These are phyloP conservation scores for Botrytis deweyae DNA, from an alignment of 2,329 filamentous ascomycete species.

Conservation along the genomic window DNA sequence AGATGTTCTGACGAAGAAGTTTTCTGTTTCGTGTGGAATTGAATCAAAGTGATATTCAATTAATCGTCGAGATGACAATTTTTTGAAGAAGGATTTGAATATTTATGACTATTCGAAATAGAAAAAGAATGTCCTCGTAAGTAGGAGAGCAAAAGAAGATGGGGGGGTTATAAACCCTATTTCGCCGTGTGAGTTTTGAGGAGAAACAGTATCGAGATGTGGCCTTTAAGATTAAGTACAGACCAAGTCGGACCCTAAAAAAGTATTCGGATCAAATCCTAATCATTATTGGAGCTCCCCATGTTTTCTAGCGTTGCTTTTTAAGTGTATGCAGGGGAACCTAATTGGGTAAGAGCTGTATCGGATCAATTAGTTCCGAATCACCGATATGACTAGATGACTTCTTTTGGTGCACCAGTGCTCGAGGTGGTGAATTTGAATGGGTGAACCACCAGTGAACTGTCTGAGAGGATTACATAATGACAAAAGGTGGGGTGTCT, in stretches of 20 bases:
- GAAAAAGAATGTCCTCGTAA: neutral
- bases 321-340: neutral
- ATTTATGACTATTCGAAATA: neutral
- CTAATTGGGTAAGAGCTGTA: neutral
- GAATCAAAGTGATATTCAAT: neutral
- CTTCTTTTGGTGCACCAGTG: neutral
- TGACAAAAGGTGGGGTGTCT: neutral
- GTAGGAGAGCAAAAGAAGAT: neutral
- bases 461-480: neutral
- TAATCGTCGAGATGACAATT: neutral
- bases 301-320: neutral
- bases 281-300: conserved; percentile 15
- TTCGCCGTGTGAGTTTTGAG: neutral
- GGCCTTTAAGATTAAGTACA: conserved; percentile 11
- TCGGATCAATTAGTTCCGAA: neutral
- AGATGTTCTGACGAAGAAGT: neutral
- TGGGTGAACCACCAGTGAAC: neutral
- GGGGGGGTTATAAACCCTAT: neutral
- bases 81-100: neutral
- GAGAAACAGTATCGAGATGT: conserved; percentile 8
- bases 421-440: neutral
- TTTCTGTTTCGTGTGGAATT: neutral
- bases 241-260: neutral
- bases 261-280: neutral
- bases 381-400: neutral